Evolutionary conservation across 306 rosid species (phyloP), one percentile per base, ranked within the genome.

Genomic region (Fagus sylvatica): DNA sequence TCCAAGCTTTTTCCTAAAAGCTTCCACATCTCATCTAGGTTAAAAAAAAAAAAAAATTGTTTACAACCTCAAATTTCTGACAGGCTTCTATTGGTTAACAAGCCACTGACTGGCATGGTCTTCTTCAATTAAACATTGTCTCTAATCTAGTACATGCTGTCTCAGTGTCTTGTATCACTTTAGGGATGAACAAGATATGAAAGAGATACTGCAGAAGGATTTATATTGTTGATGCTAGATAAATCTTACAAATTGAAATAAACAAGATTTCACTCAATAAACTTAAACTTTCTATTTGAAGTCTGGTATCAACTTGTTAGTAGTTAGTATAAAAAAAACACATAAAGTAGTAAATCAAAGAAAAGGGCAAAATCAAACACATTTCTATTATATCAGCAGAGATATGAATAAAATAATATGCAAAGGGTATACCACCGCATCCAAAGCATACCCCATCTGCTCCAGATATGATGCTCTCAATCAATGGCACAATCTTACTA

Each of bases 401-500:
- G 66, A 62, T 68, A 64, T 55, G 57, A 78, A 69, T 71, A 64
- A 80, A 75, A 73, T 61, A 37, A 62, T 59, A 83, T 48, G 72
- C 32, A 37, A 86, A 83, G 59, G 76, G 64, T 71, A 69, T 71
- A 86, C 49, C 70, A 76, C 76, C 56, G 76, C 42, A 55, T 41
- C 53, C 77, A 78, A 80, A 79, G 80, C 87, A 80, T 88, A 95
- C 98, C 97, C 89, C 94, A 80, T 89, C 89, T 57, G 91, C 90
- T 83, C 98, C 98, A 69, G 86, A 86, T 83, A 95, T 86, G 80
- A 95, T 82, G 87, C 98, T 95, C 92, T 91, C 79, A 56, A 91
- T 81, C 86, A 95, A 70, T 10, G 98, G 98, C 79, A 95, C 82
- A 65, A 95, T 95, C 90, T 86, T 83, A 93, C 98, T 95, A 87